Evolutionary conservation across 306 rosid genomes (phyloP).

Genomic region (Trifolium fragiferum): DNA sequence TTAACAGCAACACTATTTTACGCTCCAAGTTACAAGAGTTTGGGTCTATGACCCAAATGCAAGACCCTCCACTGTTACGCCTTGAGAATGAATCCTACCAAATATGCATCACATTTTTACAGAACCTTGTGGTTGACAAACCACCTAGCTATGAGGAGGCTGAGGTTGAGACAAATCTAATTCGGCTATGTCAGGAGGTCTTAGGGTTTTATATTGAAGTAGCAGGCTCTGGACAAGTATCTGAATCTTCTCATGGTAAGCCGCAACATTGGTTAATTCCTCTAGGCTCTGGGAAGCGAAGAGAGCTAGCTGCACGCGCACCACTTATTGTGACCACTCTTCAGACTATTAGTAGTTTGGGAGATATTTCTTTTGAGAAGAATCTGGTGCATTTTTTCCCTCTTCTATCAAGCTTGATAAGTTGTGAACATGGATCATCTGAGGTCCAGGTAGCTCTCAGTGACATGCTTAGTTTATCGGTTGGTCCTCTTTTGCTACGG

Average conservation of each 20-base stretch:
- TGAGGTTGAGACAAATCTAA: constrained; percentile 72
- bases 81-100: constrained; percentile 96
- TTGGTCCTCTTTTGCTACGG: constrained; percentile 86
- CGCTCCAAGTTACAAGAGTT: constrained; percentile 91
- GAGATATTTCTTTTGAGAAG: constrained; percentile 73
- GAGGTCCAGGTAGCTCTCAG: constrained; percentile 93
- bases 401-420: constrained; percentile 77
- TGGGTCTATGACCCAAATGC: constrained; percentile 93
- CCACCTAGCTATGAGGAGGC: constrained; percentile 68
- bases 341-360: constrained; percentile 79
- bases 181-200: constrained; percentile 78
- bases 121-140: constrained; percentile 76
- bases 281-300: constrained; percentile 87
- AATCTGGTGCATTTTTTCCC: constrained; percentile 82
- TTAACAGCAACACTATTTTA: constrained; percentile 62
- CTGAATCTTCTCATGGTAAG: constrained; percentile 64
- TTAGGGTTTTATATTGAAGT: constrained; percentile 76
- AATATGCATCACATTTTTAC: constrained; percentile 86
- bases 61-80: constrained; percentile 95
- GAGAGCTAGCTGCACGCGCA: constrained; percentile 89
- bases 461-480: constrained; percentile 82
- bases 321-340: constrained; percentile 86
- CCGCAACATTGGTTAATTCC: constrained; percentile 82
- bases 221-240: constrained; percentile 53
- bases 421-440: constrained; percentile 93